Evolutionary conservation across 805 yeast genomes (phyloP).

Genomic region (Candida quercuum): DNA sequence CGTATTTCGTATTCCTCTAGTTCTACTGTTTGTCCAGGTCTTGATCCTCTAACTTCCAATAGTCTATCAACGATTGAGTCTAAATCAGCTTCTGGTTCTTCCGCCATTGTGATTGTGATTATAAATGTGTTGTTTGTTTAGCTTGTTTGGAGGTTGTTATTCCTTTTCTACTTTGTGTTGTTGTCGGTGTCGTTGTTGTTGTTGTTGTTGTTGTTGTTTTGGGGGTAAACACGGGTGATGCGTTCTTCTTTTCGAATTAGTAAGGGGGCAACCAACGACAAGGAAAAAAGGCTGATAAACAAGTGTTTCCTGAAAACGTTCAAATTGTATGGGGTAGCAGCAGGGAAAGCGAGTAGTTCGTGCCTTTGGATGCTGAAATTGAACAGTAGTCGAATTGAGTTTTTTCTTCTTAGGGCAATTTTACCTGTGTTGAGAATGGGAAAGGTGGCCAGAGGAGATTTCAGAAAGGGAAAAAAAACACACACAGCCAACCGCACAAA

Average conservation of each 20-base stretch:
- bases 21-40: constrained; percentile 97
- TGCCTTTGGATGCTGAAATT: no score
- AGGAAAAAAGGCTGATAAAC: no score
- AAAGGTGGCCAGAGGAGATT: background rate
- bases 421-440: background rate
- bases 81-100: constrained; percentile 78
- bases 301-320: no score
- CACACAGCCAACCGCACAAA: constrained; percentile 1
- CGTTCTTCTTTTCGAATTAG: background rate
- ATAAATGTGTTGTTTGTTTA: no score
- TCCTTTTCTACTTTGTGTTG: constrained; percentile 1
- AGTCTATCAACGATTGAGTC: constrained; percentile 96
- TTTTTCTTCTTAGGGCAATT: no score
- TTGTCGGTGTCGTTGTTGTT: constrained; percentile 1
- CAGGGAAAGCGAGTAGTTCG: no score
- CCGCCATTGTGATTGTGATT: constrained; percentile 35
- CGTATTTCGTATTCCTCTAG: constrained; percentile 92
- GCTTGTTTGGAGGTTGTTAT: no score
- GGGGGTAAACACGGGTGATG: constrained; percentile 2
- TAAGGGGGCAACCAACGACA: constrained; percentile 1
- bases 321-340: no score
- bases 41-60: constrained; percentile 94
- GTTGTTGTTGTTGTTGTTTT: background rate
- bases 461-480: background rate
- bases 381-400: no score